phyloP scores from a whole-genome alignment of 2,329 filamentous ascomycete species.

The Cytospora mali region DNA sequence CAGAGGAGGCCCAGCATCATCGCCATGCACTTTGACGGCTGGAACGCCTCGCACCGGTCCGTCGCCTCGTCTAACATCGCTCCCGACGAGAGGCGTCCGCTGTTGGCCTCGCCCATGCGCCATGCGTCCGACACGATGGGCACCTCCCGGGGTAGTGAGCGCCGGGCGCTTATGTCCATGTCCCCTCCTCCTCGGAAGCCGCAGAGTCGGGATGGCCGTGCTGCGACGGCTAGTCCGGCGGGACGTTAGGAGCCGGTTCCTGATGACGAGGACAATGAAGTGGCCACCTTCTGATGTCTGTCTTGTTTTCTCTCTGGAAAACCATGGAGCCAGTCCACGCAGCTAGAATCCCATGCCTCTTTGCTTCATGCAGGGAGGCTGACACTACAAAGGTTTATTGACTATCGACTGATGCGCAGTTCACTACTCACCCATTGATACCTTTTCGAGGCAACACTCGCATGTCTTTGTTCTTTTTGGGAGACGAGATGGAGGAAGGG shows the following conservation, averaged over 20 bases:
- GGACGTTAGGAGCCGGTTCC: background rate
- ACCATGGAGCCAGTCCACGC: background rate
- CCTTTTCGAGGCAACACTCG: background rate
- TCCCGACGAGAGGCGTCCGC: constrained; percentile 20
- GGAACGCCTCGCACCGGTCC: constrained; percentile 16
- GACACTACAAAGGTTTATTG: background rate
- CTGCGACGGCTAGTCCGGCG: background rate
- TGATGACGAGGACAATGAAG: background rate
- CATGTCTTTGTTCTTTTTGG: background rate
- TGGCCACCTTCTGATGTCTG: background rate
- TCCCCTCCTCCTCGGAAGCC: background rate
- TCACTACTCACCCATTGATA: background rate
- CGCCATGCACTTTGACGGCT: constrained; percentile 19
- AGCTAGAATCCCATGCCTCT: background rate
- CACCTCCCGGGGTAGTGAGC: background rate
- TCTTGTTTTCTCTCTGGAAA: background rate
- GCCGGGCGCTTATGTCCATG: background rate
- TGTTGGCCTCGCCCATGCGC: constrained; percentile 7
- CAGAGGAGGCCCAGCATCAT: constrained; percentile 11
- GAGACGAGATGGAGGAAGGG: background rate
- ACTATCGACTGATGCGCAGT: background rate
- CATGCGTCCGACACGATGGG: background rate
- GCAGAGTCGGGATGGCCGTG: background rate
- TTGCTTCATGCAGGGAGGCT: background rate
- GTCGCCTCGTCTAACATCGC: constrained; percentile 17